Evolutionary conservation across 1,139 yeast genomes (phyloP).

Genomic region (Candida mesenterica): DNA sequence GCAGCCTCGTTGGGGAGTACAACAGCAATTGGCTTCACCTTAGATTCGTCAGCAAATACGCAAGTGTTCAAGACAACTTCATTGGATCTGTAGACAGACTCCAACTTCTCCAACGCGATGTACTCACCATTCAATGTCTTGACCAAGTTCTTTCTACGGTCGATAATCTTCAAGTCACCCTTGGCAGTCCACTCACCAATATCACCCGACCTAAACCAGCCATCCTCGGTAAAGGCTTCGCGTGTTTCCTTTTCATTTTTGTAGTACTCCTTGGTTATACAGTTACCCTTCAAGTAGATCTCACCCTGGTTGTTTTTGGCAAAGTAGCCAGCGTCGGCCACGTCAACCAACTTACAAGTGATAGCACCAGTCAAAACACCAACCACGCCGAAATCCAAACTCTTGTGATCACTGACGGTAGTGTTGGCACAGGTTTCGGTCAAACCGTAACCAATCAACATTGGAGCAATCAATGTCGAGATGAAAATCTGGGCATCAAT

Average conservation of each 20-base stretch:
- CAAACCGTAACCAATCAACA: slow-evolving; percentile 94
- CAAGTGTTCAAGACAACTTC: slow-evolving; percentile 76
- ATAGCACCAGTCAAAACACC: slow-evolving; percentile 84
- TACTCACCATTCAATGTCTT: slow-evolving; percentile 97
- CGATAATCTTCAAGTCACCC: slow-evolving; percentile 83
- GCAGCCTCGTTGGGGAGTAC: slow-evolving; percentile 76
- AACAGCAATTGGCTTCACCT: slow-evolving; percentile 90
- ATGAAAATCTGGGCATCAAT: slow-evolving; percentile 83
- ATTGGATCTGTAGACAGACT: slow-evolving; percentile 82
- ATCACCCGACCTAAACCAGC: slow-evolving; percentile 98
- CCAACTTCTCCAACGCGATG: slow-evolving; percentile 93
- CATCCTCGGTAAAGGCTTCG: slow-evolving; percentile 74
- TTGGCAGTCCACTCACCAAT: slow-evolving; percentile 87
- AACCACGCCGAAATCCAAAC: slow-evolving; percentile 69
- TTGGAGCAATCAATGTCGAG: slow-evolving; percentile 74
- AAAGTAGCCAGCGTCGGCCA: slow-evolving; percentile 85
- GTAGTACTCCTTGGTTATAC: slow-evolving; percentile 75
- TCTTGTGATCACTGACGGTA: slow-evolving; percentile 61
- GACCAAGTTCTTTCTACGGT: slow-evolving; percentile 93
- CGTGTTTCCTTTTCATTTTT: slow-evolving; percentile 80
- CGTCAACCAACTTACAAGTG: slow-evolving; percentile 88
- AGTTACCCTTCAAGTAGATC: slow-evolving; percentile 71
- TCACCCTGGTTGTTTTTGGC: slow-evolving; percentile 96
- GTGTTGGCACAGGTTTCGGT: slow-evolving; percentile 96
- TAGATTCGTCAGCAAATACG: slow-evolving; percentile 84